Evolutionary conservation across 2,329 filamentous ascomycete genomes (phyloP), one percentile per base, ranked within the genome.

Genomic region (Neodidymelliopsis sp.): DNA sequence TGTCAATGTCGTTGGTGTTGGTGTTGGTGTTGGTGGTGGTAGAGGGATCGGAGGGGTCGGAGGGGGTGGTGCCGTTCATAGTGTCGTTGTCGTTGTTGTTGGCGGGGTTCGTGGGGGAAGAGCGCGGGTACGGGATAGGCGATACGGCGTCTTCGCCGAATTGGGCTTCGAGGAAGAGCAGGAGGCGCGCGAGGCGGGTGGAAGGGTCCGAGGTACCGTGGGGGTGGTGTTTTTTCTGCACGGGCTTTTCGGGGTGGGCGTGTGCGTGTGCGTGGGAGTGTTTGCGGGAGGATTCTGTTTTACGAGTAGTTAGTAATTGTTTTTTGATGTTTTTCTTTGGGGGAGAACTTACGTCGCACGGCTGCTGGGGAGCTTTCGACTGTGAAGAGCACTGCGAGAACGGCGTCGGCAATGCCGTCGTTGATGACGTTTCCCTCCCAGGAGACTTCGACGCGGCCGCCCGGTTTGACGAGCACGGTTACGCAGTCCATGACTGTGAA

Each of bases 351-450:
- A 89, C 91, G 89, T 75, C 94, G 95, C 39, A 99, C 93, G 10
- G 94, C 93, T 11, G 94, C 94, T 4, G 93, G 94, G 43, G 90
- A 96, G 73, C 88, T 95, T 75, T 99, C 94, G 16, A 96, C 90
- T 0, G 89, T 92, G 62, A 96, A 85, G 9, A 99, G 81, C 2
- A 97, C 91, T 1, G 91, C 91, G 81, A 97, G 90, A 44, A 97
- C 89, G 12, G 94, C 91, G 74, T 99, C 94, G n/a, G 94, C 94
- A 65, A 99, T 95, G 53, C 91, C 90, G 67, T 99, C 94, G 71
- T 97, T 99, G 66, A 97, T 87, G 77, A 96, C 89, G 70, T 97
- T 99, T 49, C 92, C 94, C 71, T 97, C 93, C 94, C 94, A 99
- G 74, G 96, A 91, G 2, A 97, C 79, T 70, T 95, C 91, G 5